Percentiles rank a stretch among this genome's conserved stretches.
These are phyloP conservation scores for Aspergillus japonicus DNA, from an alignment of 2,329 filamentous ascomycete species.

Conservation along the genomic window DNA sequence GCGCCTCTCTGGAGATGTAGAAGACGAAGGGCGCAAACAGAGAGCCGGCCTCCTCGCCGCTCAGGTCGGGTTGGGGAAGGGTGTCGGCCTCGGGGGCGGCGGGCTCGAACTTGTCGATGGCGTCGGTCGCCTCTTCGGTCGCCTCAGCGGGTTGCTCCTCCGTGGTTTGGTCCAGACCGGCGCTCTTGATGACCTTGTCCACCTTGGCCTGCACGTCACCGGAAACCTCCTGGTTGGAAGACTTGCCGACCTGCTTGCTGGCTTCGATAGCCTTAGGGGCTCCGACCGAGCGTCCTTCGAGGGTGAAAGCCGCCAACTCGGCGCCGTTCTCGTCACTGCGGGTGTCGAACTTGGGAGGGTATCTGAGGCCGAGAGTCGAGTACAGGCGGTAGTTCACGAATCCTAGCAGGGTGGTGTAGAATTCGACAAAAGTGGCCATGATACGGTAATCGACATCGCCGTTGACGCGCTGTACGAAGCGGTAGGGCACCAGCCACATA, in stretches of 20 bases:
- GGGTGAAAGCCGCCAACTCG: constrained; percentile 84
- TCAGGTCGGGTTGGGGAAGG: constrained; percentile 72
- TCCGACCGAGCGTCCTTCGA: constrained; percentile 69
- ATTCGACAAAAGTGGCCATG: constrained; percentile 98
- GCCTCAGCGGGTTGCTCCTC: constrained; percentile 46
- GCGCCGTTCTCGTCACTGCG: constrained; percentile 84
- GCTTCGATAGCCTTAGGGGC: constrained; percentile 53
- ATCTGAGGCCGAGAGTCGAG: constrained; percentile 85
- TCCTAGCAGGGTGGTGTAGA: constrained; percentile 92
- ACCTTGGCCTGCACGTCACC: constrained; percentile 69
- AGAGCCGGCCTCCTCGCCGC: constrained; percentile 65
- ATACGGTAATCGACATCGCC: constrained; percentile 97
- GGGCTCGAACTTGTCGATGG: constrained; percentile 89
- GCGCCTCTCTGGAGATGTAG: constrained; percentile 91
- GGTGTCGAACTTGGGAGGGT: constrained; percentile 90
- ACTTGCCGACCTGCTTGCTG: constrained; percentile 54
- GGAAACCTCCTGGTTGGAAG: constrained; percentile 58
- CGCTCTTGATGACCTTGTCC: constrained; percentile 52
- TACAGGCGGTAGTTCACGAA: constrained; percentile 97
- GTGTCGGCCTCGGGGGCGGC: constrained; percentile 80
- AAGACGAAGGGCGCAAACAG: constrained; percentile 88
- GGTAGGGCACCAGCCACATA: constrained; percentile 95
- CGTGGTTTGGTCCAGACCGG: constrained; percentile 40
- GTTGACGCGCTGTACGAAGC: constrained; percentile 92
- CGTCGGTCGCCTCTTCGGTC: constrained; percentile 55